Evolutionary conservation across 495 filamentous ascomycete species (phyloP).

Genomic region (Hyaloscypha variabilis): DNA sequence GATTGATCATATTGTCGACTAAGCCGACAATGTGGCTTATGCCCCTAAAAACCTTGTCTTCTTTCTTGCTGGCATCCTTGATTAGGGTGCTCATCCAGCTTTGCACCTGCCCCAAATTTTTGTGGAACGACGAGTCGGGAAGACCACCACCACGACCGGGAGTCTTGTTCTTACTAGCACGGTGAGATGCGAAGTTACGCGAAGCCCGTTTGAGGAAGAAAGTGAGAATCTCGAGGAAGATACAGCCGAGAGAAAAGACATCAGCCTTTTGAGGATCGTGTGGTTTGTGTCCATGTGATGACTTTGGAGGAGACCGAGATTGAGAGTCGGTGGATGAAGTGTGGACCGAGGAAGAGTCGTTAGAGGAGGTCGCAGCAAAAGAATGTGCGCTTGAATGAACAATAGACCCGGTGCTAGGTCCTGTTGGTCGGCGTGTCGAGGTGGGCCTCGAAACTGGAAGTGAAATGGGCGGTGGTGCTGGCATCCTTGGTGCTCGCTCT

Average conservation of each 20-base stretch:
- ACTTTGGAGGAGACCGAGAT: background rate
- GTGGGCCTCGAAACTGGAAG: conserved; percentile 46
- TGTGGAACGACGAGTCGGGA: conserved; percentile 81
- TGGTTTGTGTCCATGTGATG: background rate
- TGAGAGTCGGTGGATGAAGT: conserved; percentile 14
- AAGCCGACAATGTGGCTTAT: conserved; percentile 48
- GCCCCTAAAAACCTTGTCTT: conserved; percentile 55
- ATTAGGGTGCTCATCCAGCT: conserved; percentile 75
- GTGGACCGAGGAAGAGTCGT: conserved; percentile 12
- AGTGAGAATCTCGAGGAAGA: conserved; percentile 70
- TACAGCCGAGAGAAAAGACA: conserved; percentile 75
- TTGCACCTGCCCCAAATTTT: conserved; percentile 74
- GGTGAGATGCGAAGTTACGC: conserved; percentile 72
- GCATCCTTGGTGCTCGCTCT: conserved; percentile 61
- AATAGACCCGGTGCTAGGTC: conserved; percentile 14
- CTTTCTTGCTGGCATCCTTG: conserved; percentile 67
- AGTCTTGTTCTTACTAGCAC: conserved; percentile 67
- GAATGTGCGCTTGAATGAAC: background rate
- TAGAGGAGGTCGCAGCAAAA: conserved; percentile 9
- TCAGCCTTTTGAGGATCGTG: conserved; percentile 58
- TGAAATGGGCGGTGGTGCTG: conserved; percentile 32
- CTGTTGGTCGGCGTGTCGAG: conserved; percentile 22
- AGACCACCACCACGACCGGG: conserved; percentile 69
- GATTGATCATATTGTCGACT: conserved; percentile 46
- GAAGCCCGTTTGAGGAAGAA: conserved; percentile 74